Evolutionary conservation across 345 rosid genomes (phyloP).

Genomic region (Rubroshorea leprosula): DNA sequence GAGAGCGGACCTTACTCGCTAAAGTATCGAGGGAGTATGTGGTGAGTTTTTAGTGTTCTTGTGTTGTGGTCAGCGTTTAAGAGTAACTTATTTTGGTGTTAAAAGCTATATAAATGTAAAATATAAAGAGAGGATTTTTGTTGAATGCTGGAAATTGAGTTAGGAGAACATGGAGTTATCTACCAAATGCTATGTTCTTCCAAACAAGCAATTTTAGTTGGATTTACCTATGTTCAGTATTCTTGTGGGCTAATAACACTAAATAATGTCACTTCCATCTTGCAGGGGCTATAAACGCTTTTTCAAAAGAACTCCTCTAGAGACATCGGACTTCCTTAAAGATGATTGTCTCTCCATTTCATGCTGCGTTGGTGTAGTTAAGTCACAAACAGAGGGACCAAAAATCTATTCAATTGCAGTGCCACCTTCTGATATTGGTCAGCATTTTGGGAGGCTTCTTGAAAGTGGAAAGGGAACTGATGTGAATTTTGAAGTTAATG

Average conservation of each 20-base stretch:
- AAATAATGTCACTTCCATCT: too few species aligned
- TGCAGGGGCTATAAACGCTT: slow-evolving; percentile 84
- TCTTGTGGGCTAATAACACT: too few species aligned
- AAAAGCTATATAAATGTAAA: neutral
- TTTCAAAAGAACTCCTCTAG: slow-evolving; percentile 59
- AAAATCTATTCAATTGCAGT: slow-evolving; percentile 49
- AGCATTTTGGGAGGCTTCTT: slow-evolving; percentile 51
- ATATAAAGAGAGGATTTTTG: neutral
- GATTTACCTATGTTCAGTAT: too few species aligned
- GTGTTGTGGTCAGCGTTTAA: neutral
- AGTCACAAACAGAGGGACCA: slow-evolving; percentile 67
- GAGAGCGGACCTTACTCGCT: slow-evolving; percentile 76
- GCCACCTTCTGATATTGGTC: slow-evolving; percentile 55
- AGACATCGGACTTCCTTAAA: slow-evolving; percentile 62
- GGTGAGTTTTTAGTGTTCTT: slow-evolving; percentile 40
- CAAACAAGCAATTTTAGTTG: too few species aligned
- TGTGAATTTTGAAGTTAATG: slow-evolving; percentile 54
- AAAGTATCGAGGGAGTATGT: slow-evolving; percentile 76
- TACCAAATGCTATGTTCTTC: too few species aligned
- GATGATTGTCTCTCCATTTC: slow-evolving; percentile 59
- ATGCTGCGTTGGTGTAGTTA: slow-evolving; percentile 76
- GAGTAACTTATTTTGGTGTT: neutral
- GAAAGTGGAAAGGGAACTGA: slow-evolving; percentile 53
- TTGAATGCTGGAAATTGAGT: neutral
- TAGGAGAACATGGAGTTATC: too few species aligned